Evolutionary conservation across 345 rosid genomes (phyloP).

Genomic region (Lumnitzera racemosa): DNA sequence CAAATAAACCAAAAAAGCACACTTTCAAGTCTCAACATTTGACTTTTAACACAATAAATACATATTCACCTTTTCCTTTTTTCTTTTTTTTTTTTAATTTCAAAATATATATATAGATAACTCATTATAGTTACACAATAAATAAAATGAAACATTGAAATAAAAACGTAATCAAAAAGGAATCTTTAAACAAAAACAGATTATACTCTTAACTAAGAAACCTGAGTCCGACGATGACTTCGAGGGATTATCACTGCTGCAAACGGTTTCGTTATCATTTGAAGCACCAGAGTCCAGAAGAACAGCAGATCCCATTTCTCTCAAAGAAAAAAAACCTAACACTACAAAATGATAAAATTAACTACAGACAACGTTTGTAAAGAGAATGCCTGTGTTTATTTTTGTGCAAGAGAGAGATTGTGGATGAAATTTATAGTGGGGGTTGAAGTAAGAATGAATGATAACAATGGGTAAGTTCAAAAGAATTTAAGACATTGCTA

Average conservation of each 20-base stretch:
- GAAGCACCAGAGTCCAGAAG: conserved; percentile 11
- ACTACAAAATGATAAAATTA: not conserved
- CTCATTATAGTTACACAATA: too few relatives aligned
- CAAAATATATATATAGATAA: too few relatives aligned
- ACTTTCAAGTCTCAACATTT: too few relatives aligned
- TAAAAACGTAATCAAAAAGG: not conserved
- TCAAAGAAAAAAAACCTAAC: too few relatives aligned
- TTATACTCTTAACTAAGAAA: not conserved
- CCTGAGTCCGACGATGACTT: not conserved
- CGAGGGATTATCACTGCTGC: not conserved
- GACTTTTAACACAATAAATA: not conserved
- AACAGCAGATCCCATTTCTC: conserved; percentile 16
- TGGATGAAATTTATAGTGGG: not conserved
- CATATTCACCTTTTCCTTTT: too few relatives aligned
- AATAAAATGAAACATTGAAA: too few relatives aligned
- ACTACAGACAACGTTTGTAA: not conserved
- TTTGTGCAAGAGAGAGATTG: too few relatives aligned
- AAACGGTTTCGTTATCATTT: not conserved
- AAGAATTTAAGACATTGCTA: too few relatives aligned
- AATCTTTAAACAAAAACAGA: not conserved
- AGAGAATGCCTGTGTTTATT: not conserved
- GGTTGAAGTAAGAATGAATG: not conserved
- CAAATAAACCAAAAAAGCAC: too few relatives aligned
- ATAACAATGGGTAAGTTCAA: too few relatives aligned
- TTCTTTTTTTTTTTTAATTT: too few relatives aligned